Evolutionary conservation across 345 rosid genomes (phyloP).

Genomic region (Gynandropsis gynandra): DNA sequence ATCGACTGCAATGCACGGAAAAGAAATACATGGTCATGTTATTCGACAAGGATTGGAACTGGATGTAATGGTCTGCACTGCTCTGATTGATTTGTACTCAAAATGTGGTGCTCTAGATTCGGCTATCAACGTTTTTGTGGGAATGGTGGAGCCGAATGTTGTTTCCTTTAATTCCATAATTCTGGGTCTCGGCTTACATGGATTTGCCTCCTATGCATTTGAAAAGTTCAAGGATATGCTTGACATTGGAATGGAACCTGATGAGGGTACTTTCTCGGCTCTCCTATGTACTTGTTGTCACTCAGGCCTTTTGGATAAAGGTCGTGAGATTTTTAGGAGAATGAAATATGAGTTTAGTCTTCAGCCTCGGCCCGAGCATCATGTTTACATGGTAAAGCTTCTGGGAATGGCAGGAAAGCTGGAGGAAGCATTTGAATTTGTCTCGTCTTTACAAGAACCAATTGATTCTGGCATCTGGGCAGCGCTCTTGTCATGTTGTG

Average conservation of each 20-base stretch:
- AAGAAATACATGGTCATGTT: slow-evolving; percentile 49
- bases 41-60: slow-evolving; percentile 50
- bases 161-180: slow-evolving; percentile 68
- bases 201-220: slow-evolving; percentile 58
- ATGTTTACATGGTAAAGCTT: slow-evolving; percentile 69
- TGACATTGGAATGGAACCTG: slow-evolving; percentile 45
- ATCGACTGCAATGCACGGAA: slow-evolving; percentile 44
- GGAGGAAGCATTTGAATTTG: slow-evolving; percentile 57
- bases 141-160: slow-evolving; percentile 36
- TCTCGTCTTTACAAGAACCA: slow-evolving; percentile 51
- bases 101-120: slow-evolving; percentile 60
- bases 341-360: slow-evolving; percentile 65
- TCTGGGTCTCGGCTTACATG: slow-evolving; percentile 63
- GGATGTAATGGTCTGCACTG: slow-evolving; percentile 55
- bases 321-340: slow-evolving; percentile 46
- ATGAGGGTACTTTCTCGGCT: slow-evolving; percentile 62
- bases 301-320: slow-evolving; percentile 54
- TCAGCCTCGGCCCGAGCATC: slow-evolving; percentile 55
- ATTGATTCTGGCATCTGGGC: slow-evolving; percentile 76
- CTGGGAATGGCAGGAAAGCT: slow-evolving; percentile 64
- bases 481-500: slow-evolving; percentile 78
- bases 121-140: slow-evolving; percentile 41
- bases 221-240: slow-evolving; percentile 47
- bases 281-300: slow-evolving; percentile 82
- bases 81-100: slow-evolving; percentile 69